Evolutionary conservation across 2,329 filamentous ascomycete genomes (phyloP).

Genomic region (Juglanconis sp.): DNA sequence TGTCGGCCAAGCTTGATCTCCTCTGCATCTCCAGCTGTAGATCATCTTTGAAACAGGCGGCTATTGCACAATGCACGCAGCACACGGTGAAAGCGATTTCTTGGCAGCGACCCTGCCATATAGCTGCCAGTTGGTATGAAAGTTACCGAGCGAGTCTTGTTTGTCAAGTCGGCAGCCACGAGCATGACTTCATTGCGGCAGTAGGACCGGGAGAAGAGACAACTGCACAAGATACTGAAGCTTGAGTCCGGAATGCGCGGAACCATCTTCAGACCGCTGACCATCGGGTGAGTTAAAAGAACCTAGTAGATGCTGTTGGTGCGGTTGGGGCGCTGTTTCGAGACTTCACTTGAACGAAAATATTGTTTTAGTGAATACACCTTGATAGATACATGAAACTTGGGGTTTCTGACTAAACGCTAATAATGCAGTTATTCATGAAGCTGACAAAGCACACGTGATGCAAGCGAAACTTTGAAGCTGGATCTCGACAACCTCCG

Average conservation of each 20-base stretch:
- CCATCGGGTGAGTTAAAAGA: too few species aligned
- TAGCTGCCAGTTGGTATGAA: too few species aligned
- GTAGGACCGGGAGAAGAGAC: not conserved
- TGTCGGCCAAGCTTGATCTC: not conserved
- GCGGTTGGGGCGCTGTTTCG: too few species aligned
- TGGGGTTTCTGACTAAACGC: not conserved
- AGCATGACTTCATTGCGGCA: not conserved
- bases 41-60: not conserved
- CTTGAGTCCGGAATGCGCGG: not conserved
- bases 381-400: not conserved
- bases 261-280: too few species aligned
- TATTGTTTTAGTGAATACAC: not conserved
- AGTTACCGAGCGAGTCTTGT: not conserved
- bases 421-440: not conserved
- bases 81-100: not conserved
- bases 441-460: slow-evolving; percentile 11
- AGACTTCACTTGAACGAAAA: too few species aligned
- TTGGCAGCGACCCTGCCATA: not conserved
- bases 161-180: not conserved
- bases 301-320: too few species aligned
- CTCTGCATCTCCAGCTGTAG: not conserved
- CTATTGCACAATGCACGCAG: not conserved
- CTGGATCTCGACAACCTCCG: slow-evolving; percentile 6
- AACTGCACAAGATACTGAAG: not conserved
- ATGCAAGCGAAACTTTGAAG: slow-evolving; percentile 12